These are phyloP conservation scores for Biscutella auriculata DNA, from an alignment of 441 rosid species.

Conservation along the genomic window DNA sequence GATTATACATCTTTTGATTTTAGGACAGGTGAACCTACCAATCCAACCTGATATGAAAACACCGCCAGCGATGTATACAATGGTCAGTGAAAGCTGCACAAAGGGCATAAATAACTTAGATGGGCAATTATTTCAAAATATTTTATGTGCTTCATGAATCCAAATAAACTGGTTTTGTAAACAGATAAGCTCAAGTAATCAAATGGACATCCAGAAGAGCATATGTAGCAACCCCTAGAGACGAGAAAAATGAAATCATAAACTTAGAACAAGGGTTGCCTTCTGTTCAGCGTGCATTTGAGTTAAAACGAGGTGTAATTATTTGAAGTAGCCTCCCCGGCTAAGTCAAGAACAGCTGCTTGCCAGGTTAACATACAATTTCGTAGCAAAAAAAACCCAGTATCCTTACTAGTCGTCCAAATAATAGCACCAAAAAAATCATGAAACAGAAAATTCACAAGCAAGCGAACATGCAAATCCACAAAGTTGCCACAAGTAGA, in stretches of 20 bases:
- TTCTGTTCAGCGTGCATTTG: conserved; percentile 5
- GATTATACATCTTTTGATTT: too few species aligned
- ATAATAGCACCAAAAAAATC: neutral
- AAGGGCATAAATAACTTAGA: conserved; percentile 14
- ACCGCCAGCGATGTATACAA: conserved; percentile 75
- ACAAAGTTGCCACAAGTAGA: neutral
- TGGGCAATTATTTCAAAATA: neutral
- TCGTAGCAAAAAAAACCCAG: neutral
- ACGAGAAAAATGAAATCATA: neutral
- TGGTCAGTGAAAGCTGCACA: conserved; percentile 67
- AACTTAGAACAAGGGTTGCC: neutral
- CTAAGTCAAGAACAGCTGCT: neutral
- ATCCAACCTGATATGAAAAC: conserved; percentile 94
- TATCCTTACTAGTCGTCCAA: neutral
- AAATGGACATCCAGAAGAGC: conserved; percentile 1
- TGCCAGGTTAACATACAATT: neutral
- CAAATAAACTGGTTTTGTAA: neutral
- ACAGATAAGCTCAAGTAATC: neutral
- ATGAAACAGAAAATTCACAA: neutral
- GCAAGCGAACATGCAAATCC: neutral
- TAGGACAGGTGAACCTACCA: conserved; percentile 42
- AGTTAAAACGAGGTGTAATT: neutral
- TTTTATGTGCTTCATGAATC: neutral
- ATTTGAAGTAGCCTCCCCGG: neutral
- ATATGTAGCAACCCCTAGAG: neutral